A percentile compares a stretch with the other conserved stretches of the same genome.
phyloP scores from a whole-genome alignment of 495 filamentous ascomycete genomes.

The Trichocladium antarcticum region DNA sequence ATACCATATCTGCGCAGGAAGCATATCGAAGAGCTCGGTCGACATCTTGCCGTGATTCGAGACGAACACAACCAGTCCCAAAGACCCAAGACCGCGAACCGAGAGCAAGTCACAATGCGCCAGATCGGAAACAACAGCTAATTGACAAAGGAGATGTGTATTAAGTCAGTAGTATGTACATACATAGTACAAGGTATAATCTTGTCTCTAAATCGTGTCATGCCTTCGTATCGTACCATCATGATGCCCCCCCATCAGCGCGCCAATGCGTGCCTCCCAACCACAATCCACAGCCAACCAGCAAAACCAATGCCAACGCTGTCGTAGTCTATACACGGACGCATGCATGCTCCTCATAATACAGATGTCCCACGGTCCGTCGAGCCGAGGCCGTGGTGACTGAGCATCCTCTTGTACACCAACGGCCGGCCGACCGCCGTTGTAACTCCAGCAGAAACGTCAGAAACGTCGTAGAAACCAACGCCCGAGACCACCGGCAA shows the following conservation, averaged over 20 bases:
- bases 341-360: slow-evolving; percentile 7
- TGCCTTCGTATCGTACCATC: slow-evolving; percentile 10
- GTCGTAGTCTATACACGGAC: slow-evolving; percentile 9
- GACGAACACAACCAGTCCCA: no score
- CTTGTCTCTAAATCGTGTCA: slow-evolving; percentile 11
- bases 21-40: no score
- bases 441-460: background rate
- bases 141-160: slow-evolving; percentile 7
- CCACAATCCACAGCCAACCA: slow-evolving; percentile 8
- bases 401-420: background rate
- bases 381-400: background rate
- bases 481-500: background rate
- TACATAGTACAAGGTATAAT: slow-evolving; percentile 10
- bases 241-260: slow-evolving; percentile 4
- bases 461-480: background rate
- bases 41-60: no score
- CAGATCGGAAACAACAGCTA: no score
- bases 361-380: background rate
- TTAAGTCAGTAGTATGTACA: slow-evolving; percentile 12
- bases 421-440: background rate
- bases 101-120: no score
- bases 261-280: background rate
- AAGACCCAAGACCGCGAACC: no score
- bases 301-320: slow-evolving; percentile 6
- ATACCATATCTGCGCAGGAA: no score